Percentiles rank a stretch among this genome's conserved stretches.
phyloP scores from a whole-genome alignment of 495 filamentous ascomycete species.

The Xylaria longipes region DNA sequence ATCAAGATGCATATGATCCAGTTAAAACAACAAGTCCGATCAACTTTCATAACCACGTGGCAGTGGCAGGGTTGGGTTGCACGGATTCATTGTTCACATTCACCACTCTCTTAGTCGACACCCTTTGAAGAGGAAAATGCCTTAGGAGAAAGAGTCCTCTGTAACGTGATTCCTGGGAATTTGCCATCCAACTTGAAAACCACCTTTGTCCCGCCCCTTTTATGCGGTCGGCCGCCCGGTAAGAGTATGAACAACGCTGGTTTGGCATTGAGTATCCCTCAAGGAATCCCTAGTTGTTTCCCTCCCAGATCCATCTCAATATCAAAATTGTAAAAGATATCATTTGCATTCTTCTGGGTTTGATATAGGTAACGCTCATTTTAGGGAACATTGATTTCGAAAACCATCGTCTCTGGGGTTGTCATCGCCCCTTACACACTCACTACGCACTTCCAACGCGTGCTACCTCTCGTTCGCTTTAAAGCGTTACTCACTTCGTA shows the following conservation, averaged over 20 bases:
- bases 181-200: background rate
- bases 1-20: background rate
- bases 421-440: background rate
- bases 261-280: background rate
- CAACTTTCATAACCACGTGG: background rate
- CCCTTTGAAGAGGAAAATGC: background rate
- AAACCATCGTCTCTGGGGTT: background rate
- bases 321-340: background rate
- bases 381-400: background rate
- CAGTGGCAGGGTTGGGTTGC: background rate
- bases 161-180: background rate
- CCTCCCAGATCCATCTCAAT: background rate
- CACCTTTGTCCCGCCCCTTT: conserved; percentile 1
- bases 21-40: background rate
- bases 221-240: background rate
- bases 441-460: background rate
- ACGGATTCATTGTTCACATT: background rate
- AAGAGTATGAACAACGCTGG: background rate
- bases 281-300: background rate
- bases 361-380: conserved; percentile 12
- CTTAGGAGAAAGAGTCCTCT: background rate
- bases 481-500: background rate
- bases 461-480: background rate
- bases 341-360: background rate
- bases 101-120: background rate